Conservation (phyloP, 176 grass and related monocot species). For the Panicum miliaceum region DNA sequence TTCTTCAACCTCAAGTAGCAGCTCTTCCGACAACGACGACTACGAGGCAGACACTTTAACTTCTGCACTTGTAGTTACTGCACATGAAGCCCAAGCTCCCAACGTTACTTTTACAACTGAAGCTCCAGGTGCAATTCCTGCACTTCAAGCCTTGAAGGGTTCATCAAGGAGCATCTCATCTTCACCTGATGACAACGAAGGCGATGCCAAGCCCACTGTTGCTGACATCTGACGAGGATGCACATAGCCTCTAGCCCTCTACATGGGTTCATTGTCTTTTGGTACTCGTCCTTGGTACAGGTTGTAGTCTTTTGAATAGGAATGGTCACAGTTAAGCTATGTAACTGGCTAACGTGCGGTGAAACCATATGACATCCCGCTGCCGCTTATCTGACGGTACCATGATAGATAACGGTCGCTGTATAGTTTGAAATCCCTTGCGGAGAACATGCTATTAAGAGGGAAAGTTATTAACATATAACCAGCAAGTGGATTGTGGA, state of each 20-base stretch:
- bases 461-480: no score
- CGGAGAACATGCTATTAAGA: not conserved
- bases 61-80: not conserved
- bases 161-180: not conserved
- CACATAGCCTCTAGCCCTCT: no score
- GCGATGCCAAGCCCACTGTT: not conserved
- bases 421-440: not conserved
- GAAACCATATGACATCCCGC: not conserved
- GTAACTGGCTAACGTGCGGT: not conserved
- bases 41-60: constrained; percentile 1
- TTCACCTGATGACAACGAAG: not conserved
- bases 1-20: constrained; percentile 46
- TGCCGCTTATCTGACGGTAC: not conserved
- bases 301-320: constrained; percentile 1
- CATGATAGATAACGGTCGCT: not conserved
- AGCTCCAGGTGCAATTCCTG: not conserved
- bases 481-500: no score
- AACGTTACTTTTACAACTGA: not conserved
- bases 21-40: constrained; percentile 23
- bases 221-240: not conserved
- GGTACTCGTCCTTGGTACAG: not conserved
- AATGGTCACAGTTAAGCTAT: not conserved
- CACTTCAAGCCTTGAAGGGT: not conserved
- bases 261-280: not conserved
- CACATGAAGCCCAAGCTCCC: not conserved